A percentile compares a stretch with the other conserved stretches of the same genome.
These are phyloP conservation scores for Microbotryum silenes-acaulis DNA, from an alignment of 1,284 basidiomycete species.

Conservation along the genomic window DNA sequence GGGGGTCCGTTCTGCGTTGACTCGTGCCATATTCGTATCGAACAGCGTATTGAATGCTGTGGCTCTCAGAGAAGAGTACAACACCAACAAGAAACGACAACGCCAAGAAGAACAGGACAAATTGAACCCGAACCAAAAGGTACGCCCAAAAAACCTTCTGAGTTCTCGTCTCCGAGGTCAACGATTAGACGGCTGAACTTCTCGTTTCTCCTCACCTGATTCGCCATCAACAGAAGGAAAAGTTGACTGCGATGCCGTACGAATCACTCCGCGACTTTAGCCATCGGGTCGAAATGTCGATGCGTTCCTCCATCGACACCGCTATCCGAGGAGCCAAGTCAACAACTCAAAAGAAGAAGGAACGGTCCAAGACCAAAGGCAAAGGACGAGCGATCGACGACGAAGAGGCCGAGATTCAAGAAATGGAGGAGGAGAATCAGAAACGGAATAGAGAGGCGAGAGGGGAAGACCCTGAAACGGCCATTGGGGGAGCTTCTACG, in stretches of 20 bases:
- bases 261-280: slow-evolving; percentile 30
- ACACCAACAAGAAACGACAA: slow-evolving; percentile 28
- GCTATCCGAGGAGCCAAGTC: slow-evolving; percentile 21
- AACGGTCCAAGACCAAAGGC: neutral
- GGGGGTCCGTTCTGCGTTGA: no score
- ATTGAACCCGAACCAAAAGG: slow-evolving; percentile 16
- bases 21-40: no score
- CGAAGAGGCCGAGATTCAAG: neutral
- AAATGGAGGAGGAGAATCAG: no score
- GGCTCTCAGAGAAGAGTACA: slow-evolving; percentile 24
- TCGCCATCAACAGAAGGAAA: slow-evolving; percentile 5
- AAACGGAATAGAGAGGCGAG: no score
- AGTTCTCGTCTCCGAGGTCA: neutral
- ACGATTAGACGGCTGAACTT: neutral
- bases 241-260: slow-evolving; percentile 21
- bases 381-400: slow-evolving; percentile 10
- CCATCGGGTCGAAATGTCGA: slow-evolving; percentile 28
- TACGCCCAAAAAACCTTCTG: neutral
- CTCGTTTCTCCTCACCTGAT: no score
- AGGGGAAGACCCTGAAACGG: no score
- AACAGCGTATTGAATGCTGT: slow-evolving; percentile 27
- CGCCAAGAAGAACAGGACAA: slow-evolving; percentile 18
- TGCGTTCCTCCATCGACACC: slow-evolving; percentile 17
- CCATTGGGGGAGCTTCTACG: neutral
- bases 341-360: slow-evolving; percentile 18